phyloP scores from a whole-genome alignment of 2,329 filamentous ascomycete genomes.

The Pseudocercospora cruenta region DNA sequence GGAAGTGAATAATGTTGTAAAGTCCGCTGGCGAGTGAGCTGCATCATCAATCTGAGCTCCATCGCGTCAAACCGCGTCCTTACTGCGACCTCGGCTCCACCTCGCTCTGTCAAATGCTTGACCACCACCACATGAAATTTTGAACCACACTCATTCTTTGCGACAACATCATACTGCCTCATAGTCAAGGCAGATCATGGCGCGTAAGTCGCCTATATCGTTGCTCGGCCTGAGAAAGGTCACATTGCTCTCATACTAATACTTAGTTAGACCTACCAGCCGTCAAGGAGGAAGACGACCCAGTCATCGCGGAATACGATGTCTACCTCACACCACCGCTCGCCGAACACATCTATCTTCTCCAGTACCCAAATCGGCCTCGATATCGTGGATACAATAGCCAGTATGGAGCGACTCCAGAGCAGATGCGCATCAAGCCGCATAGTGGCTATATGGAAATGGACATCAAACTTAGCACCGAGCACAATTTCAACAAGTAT shows the following conservation, averaged over 20 bases:
- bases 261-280: conserved; percentile 10
- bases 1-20: background rate
- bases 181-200: conserved; percentile 22
- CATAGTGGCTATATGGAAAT: conserved; percentile 84
- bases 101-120: background rate
- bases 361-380: conserved; percentile 85
- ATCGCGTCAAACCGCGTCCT: conserved; percentile 6
- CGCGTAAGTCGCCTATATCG: conserved; percentile 27
- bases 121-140: conserved; percentile 9
- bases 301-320: conserved; percentile 66
- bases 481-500: conserved; percentile 75
- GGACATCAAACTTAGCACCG: conserved; percentile 80
- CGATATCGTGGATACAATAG: conserved; percentile 66
- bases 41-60: background rate
- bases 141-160: background rate
- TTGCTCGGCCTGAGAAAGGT: conserved; percentile 10
- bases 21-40: background rate
- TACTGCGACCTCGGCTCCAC: conserved; percentile 4
- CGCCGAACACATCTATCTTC: conserved; percentile 63
- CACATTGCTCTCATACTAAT: conserved; percentile 15
- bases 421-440: conserved; percentile 80
- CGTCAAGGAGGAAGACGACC: conserved; percentile 46
- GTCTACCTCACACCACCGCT: conserved; percentile 80
- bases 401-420: conserved; percentile 59
- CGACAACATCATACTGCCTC: conserved; percentile 4